Evolutionary conservation across 169 alveolate species (phyloP).

Genomic region (Cryptosporidium muris): DNA sequence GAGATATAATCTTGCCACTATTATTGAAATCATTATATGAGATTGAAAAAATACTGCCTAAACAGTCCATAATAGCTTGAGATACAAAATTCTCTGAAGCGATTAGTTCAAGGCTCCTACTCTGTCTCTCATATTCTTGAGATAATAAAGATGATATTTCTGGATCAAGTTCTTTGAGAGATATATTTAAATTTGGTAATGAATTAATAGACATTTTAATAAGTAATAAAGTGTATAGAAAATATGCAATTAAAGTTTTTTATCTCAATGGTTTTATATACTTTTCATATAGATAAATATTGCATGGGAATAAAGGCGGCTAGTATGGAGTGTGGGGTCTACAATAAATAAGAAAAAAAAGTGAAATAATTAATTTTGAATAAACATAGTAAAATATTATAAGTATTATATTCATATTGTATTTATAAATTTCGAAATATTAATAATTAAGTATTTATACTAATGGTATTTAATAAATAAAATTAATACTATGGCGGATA

Average conservation of each 20-base stretch:
- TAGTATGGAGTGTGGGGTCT: neutral
- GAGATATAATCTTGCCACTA: slow-evolving; percentile 79
- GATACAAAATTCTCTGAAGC: slow-evolving; percentile 85
- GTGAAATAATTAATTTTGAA: too few species aligned
- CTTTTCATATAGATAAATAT: neutral
- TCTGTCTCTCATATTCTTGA: slow-evolving; percentile 80
- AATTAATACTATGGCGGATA: too few species aligned
- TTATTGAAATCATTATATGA: slow-evolving; percentile 72
- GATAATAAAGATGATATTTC: slow-evolving; percentile 73
- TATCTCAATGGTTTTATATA: neutral
- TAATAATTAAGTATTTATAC: too few species aligned
- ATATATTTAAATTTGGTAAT: neutral
- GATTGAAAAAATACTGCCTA: slow-evolving; percentile 74
- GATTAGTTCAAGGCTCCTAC: slow-evolving; percentile 78
- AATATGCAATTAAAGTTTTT: too few species aligned
- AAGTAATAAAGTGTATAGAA: neutral
- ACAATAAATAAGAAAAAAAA: neutral
- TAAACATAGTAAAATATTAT: too few species aligned
- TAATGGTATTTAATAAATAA: too few species aligned
- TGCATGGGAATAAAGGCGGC: too few species aligned
- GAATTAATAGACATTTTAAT: too few species aligned
- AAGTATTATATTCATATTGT: too few species aligned
- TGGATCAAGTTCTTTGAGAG: slow-evolving; percentile 78
- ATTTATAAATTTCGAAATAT: too few species aligned
- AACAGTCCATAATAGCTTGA: slow-evolving; percentile 77